These are phyloP conservation scores for Nemania sp. DNA, from an alignment of 2,329 filamentous ascomycete species.

Conservation along the genomic window DNA sequence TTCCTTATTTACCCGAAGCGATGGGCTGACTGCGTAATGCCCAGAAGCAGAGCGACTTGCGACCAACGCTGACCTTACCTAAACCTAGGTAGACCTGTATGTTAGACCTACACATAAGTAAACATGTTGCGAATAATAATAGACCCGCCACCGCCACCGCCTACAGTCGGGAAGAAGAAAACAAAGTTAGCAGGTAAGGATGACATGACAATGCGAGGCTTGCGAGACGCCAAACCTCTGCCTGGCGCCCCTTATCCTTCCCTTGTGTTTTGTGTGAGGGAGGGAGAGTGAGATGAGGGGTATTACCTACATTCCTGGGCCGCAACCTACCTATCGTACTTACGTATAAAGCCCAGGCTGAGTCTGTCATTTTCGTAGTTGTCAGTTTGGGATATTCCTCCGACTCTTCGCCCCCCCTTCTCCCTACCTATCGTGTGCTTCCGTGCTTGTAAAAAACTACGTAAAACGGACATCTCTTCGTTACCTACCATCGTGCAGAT, in stretches of 20 bases:
- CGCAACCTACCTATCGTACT: neutral
- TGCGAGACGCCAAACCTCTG: neutral
- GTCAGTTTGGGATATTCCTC: neutral
- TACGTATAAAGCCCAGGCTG: neutral
- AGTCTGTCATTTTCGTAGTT: neutral
- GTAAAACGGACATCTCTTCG: neutral
- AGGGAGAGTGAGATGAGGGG: neutral
- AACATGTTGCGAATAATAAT: neutral
- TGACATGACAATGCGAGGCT: slow-evolving; percentile 2
- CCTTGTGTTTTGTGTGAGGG: slow-evolving; percentile 2
- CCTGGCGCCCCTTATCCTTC: no score
- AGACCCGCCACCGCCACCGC: neutral
- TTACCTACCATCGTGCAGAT: neutral
- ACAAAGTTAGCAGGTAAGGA: neutral
- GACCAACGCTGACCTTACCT: neutral
- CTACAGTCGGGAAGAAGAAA: neutral
- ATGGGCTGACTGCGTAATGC: no score
- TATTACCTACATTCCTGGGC: neutral
- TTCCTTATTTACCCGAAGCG: neutral
- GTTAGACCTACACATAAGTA: neutral
- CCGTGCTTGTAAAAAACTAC: neutral
- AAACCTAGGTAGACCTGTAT: neutral
- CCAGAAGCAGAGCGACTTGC: neutral
- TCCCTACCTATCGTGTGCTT: neutral
- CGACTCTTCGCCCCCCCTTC: neutral